phyloP scores from a whole-genome alignment of 176 grass and related monocot genomes.

The Tillandsia leiboldiana region DNA sequence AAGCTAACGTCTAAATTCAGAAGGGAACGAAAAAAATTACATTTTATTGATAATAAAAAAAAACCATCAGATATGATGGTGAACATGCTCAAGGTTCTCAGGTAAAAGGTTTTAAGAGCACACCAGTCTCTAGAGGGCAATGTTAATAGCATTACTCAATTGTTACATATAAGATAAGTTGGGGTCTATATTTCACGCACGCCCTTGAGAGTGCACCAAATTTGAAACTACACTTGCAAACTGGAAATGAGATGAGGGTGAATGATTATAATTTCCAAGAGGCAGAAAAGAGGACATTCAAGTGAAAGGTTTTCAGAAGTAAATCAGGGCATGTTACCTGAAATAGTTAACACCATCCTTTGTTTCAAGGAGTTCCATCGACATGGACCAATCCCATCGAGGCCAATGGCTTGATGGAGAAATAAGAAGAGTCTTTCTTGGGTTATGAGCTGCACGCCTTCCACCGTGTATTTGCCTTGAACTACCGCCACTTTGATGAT shows the following conservation, averaged over 20 bases:
- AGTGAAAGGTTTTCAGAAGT: background rate
- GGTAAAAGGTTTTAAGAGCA: background rate
- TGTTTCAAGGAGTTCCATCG: conserved; percentile 76
- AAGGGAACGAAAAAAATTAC: too few relatives aligned
- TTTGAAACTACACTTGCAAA: background rate
- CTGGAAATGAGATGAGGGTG: background rate
- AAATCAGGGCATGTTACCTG: conserved; percentile 37
- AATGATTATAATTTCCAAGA: background rate
- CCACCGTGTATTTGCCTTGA: conserved; percentile 68
- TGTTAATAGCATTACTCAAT: background rate
- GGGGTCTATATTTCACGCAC: background rate
- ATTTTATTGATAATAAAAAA: background rate
- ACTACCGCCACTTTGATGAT: conserved; percentile 50
- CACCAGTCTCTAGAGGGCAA: background rate
- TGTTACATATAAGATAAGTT: conserved; percentile 1
- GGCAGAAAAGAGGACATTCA: conserved; percentile 1
- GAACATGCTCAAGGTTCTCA: background rate
- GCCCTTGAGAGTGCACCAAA: background rate
- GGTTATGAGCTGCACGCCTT: conserved; percentile 50
- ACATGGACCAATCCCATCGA: conserved; percentile 76
- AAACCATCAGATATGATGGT: background rate
- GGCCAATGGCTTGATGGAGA: conserved; percentile 68
- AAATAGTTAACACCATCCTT: conserved; percentile 79
- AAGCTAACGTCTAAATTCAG: too few relatives aligned
- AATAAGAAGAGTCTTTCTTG: conserved; percentile 77